Base-by-base conservation (phyloP, 768 basidiomycete species). In the Dendrothele bispora region DNA sequence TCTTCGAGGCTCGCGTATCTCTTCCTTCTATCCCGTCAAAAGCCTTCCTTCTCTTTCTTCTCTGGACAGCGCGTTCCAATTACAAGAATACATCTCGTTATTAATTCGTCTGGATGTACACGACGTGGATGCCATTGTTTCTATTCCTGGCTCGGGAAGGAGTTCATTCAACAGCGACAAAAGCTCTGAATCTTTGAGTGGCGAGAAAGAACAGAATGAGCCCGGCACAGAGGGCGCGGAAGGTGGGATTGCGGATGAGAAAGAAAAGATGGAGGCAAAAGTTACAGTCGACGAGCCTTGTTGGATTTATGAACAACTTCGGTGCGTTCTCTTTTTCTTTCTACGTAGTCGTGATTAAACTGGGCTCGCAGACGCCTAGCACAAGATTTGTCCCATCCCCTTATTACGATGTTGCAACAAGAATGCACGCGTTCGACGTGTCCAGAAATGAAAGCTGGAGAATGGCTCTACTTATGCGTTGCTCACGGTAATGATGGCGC, bases 391-490 rank as follows among this genome's bases (percentile, higher is more conserved):
- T 84, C 88, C 0, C 85, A 91, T 57, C 91, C 91, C 4, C 74
- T 93, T 34, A 88, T 95, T 38, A 89, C 87, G 2, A 84, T 82
- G 61, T 70, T 94, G 32, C 91, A 93, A 61, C 83, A 86, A 56
- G 90, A 91, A 63, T 98, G 95, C 62, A 91, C 86, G 11, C 82
- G 90, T 30, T 68, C 77, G 28, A 81, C 86, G 8, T 99, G 95
- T 73, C 91, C 94, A 1, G 87, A 95, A 68, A 99, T 99, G 95
- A 95, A 95, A 66, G 94, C 95, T n/a, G 91, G 91, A 46, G 92
- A 98, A 72, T 98, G 95, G 95, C 76, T 91, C 24, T 98, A 97
- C 67, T 71, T 98, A 5, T 98, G 95, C 56, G 93, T 95, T 30
- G 95, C 93, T 0, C 94, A 98, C 66, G 92, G 91, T 18, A 90